These are phyloP conservation scores for Malus hybrid DNA, from an alignment of 331 rosid species.

Conservation along the genomic window DNA sequence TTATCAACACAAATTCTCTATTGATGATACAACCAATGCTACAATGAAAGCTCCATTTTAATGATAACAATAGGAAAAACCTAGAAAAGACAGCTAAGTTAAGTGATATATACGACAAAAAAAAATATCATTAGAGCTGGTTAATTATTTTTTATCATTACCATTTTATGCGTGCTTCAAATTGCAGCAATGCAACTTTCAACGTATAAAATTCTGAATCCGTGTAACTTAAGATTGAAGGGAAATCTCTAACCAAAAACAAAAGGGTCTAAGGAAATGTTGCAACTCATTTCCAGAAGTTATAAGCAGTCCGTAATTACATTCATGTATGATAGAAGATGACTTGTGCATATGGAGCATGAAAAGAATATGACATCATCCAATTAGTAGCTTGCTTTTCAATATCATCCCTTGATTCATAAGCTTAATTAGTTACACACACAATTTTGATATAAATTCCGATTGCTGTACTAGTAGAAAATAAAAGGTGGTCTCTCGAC, in stretches of 20 bases:
- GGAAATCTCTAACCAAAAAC: background rate
- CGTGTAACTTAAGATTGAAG: background rate
- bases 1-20: background rate
- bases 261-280: background rate
- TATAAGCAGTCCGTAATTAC: background rate
- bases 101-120: background rate
- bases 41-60: conserved; percentile 1
- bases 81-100: background rate
- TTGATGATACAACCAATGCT: background rate
- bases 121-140: background rate
- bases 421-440: too few relatives aligned
- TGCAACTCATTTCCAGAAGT: background rate
- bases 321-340: too few relatives aligned
- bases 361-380: too few relatives aligned
- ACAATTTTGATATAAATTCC: too few relatives aligned
- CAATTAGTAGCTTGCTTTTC: too few relatives aligned
- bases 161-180: background rate
- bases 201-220: background rate
- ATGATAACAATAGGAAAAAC: background rate
- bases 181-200: background rate
- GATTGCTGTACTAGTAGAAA: background rate
- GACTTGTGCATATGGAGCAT: too few relatives aligned
- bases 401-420: too few relatives aligned
- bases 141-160: background rate
- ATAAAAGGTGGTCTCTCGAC: background rate